phyloP scores from a whole-genome alignment of 805 yeast genomes.

The Candida hungchunana region DNA sequence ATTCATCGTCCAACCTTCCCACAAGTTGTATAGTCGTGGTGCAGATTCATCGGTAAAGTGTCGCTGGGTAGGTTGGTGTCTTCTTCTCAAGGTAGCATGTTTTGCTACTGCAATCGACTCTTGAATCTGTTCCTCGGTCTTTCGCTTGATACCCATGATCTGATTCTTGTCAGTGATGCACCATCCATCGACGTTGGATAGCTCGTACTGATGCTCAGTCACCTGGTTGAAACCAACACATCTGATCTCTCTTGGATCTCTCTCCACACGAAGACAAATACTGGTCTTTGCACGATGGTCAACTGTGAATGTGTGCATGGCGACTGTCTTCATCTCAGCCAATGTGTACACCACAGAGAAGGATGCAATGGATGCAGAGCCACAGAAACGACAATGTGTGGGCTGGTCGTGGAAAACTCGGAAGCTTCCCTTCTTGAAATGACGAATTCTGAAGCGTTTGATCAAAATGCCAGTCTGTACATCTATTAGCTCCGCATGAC shows the following conservation, averaged over 20 bases:
- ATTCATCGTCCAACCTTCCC: slow-evolving; percentile 83
- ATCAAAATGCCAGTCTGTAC: slow-evolving; percentile 73
- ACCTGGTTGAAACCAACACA: slow-evolving; percentile 81
- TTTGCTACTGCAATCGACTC: slow-evolving; percentile 15
- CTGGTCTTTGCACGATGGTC: slow-evolving; percentile 73
- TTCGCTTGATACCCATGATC: slow-evolving; percentile 49
- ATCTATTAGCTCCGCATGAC: slow-evolving; percentile 64
- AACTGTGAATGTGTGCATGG: slow-evolving; percentile 68
- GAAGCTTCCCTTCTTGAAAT: slow-evolving; percentile 51
- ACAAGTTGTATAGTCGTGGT: slow-evolving; percentile 39
- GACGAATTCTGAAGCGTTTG: slow-evolving; percentile 56
- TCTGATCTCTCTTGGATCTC: slow-evolving; percentile 89
- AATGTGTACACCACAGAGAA: slow-evolving; percentile 72
- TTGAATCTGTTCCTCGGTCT: slow-evolving; percentile 14
- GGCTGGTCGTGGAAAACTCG: slow-evolving; percentile 79
- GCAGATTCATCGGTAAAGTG: slow-evolving; percentile 18
- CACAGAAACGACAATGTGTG: slow-evolving; percentile 86
- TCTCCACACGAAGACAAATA: slow-evolving; percentile 83
- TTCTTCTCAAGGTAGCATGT: slow-evolving; percentile 18
- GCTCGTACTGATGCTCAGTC: slow-evolving; percentile 65
- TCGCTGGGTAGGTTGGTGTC: slow-evolving; percentile 9
- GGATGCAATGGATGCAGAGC: slow-evolving; percentile 75
- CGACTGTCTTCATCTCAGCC: slow-evolving; percentile 47
- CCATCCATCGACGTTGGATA: slow-evolving; percentile 71
- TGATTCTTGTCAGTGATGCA: slow-evolving; percentile 72